Evolutionary conservation across 1,284 basidiomycete genomes (phyloP), one percentile per base, ranked within the genome.

Genomic region (Golubevia pallescens): DNA sequence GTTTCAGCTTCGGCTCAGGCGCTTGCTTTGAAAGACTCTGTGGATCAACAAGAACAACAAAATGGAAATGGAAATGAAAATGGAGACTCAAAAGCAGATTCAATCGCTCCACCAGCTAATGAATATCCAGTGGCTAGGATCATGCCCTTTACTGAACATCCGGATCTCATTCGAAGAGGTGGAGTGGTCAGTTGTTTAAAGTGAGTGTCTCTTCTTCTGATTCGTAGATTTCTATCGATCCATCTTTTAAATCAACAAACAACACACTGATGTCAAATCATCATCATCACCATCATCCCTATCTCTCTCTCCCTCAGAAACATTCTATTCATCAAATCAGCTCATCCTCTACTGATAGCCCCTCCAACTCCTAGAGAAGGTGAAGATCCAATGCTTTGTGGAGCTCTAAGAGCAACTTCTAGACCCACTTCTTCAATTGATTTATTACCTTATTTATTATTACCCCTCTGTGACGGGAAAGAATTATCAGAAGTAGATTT

Each of bases 181-280:
- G 82, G 82, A 14, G 80, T 80, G 10, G 78, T 85, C 67, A 81
- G 78, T 66, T 70, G 81, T 1, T 69, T 85, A 56, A 85, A 85
- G 69, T 64, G 34, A 56, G 58, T 66, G 4, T n/a, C n/a, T n/a
- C n/a, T n/a, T n/a, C n/a, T n/a, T n/a, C n/a, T n/a, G n/a, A n/a
- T n/a, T n/a, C n/a, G n/a, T n/a, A n/a, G n/a, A n/a, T n/a, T n/a
- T n/a, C n/a, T n/a, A n/a, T n/a, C n/a, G n/a, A n/a, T n/a, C n/a
- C n/a, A n/a, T n/a, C n/a, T n/a, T n/a, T n/a, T n/a, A n/a, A n/a
- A n/a, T n/a, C n/a, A n/a, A n/a, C n/a, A n/a, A n/a, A n/a, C n/a
- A n/a, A n/a, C n/a, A n/a, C n/a, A n/a, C n/a, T n/a, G n/a, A n/a
- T n/a, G n/a, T n/a, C n/a, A n/a, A n/a, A n/a, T n/a, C n/a, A n/a